Conservation (phyloP, 106 monocot species). For the Cymbidium sinense region DNA sequence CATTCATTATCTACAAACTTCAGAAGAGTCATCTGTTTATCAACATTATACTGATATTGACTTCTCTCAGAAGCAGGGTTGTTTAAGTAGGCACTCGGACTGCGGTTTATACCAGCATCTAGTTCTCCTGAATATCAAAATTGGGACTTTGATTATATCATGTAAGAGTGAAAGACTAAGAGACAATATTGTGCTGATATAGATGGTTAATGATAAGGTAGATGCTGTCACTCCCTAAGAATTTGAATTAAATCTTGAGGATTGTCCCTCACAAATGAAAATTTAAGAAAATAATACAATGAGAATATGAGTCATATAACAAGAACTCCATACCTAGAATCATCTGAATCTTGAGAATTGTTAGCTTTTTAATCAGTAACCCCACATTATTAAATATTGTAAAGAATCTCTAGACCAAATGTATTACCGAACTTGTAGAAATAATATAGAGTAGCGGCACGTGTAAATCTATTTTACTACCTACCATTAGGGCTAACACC, state of each 20-base stretch:
- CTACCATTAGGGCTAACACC: no score
- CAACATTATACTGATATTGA: conserved; percentile 63
- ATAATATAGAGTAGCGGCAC: no score
- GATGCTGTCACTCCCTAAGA: background rate
- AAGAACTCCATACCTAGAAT: no score
- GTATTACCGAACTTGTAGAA: no score
- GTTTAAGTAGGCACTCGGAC: conserved; percentile 86
- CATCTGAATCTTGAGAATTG: no score
- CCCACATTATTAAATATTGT: no score
- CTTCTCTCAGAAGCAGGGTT: conserved; percentile 66
- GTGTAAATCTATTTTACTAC: no score
- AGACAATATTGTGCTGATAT: background rate
- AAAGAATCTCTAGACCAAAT: no score
- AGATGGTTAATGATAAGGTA: background rate
- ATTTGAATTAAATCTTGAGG: background rate
- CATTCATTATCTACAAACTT: conserved; percentile 81
- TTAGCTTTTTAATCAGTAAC: no score
- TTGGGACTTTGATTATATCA: background rate
- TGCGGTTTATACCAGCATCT: conserved; percentile 87
- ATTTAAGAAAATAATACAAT: no score
- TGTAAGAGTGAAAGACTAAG: background rate
- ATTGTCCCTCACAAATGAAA: background rate
- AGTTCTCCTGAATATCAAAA: conserved; percentile 62
- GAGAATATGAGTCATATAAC: no score
- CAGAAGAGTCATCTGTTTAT: conserved; percentile 82